phyloP scores from a whole-genome alignment of 768 basidiomycete species.

The Podaxis sp. region DNA sequence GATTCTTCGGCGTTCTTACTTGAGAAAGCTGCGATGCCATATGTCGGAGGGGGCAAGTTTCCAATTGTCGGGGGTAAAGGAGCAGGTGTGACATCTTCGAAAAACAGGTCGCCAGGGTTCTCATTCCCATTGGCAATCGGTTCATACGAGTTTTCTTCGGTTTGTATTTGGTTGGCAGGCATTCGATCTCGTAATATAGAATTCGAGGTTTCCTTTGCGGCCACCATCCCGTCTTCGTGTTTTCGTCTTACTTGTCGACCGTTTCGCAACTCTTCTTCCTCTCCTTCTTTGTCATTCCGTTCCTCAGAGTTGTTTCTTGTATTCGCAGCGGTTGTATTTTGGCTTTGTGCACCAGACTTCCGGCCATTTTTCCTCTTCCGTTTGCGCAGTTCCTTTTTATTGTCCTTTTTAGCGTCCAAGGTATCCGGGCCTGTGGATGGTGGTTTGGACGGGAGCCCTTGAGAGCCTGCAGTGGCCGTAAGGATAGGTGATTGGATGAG shows the following conservation, averaged over 20 bases:
- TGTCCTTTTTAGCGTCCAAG: not conserved
- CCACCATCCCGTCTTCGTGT: not conserved
- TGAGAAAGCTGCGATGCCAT: not conserved
- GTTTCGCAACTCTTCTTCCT: not conserved
- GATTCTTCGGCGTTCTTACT: conserved; percentile 13
- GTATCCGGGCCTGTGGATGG: not conserved
- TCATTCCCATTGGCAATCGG: conserved; percentile 2
- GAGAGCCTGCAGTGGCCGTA: not conserved
- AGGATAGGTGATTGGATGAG: conserved; percentile 25
- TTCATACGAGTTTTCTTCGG: not conserved
- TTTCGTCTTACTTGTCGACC: conserved; percentile 14
- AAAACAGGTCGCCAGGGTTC: conserved; percentile 37
- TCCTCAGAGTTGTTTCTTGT: conserved; percentile 23
- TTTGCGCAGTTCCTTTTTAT: conserved; percentile 23
- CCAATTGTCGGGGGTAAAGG: conserved; percentile 29
- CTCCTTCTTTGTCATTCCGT: conserved; percentile 16
- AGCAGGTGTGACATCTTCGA: conserved; percentile 47
- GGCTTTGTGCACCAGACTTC: conserved; percentile 24
- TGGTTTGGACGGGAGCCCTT: not conserved
- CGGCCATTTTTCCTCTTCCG: conserved; percentile 23
- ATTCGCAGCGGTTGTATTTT: conserved; percentile 17
- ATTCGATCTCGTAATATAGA: not conserved
- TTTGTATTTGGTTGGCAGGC: not conserved
- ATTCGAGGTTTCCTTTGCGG: not conserved
- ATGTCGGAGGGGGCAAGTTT: conserved; percentile 7